phyloP scores from a whole-genome alignment of 306 rosid genomes.

The Corylus avellana region DNA sequence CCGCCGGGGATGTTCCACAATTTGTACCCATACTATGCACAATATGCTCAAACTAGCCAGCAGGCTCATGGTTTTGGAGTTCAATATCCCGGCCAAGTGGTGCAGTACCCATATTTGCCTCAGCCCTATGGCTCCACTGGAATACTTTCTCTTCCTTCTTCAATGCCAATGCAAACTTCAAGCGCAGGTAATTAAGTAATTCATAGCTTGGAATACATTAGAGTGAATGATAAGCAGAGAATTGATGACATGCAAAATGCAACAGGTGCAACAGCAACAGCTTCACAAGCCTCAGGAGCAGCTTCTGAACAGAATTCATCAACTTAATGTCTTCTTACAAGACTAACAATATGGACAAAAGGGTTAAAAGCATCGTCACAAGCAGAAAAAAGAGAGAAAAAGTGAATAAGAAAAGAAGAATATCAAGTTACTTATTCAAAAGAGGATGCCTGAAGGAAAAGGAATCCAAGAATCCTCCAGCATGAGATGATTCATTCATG shows the following conservation, averaged over 20 bases:
- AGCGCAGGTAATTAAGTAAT: constrained; percentile 44
- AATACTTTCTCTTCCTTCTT: constrained; percentile 65
- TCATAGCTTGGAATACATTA: background rate
- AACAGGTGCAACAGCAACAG: constrained; percentile 41
- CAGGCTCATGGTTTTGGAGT: constrained; percentile 63
- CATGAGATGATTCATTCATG: constrained; percentile 24
- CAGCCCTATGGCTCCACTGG: constrained; percentile 63
- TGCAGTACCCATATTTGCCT: constrained; percentile 68
- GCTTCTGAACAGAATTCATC: constrained; percentile 57
- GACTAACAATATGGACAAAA: constrained; percentile 44
- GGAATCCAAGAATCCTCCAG: constrained; percentile 16
- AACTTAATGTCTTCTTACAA: constrained; percentile 37
- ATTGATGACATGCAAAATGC: constrained; percentile 28
- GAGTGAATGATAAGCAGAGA: background rate
- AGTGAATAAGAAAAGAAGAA: constrained; percentile 21
- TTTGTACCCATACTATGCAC: constrained; percentile 73
- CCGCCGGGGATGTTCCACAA: constrained; percentile 55
- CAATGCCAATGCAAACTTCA: constrained; percentile 46
- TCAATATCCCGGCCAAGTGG: constrained; percentile 62
- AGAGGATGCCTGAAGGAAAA: constrained; percentile 20
- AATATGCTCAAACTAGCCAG: constrained; percentile 62
- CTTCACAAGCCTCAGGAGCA: constrained; percentile 51
- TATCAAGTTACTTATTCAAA: constrained; percentile 21
- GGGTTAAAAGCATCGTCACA: constrained; percentile 19
- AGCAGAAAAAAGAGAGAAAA: constrained; percentile 10